Evolutionary conservation across 257 asterid genomes (phyloP), one percentile per base, ranked within the genome.

Genomic region (Solanum sejunctum): DNA sequence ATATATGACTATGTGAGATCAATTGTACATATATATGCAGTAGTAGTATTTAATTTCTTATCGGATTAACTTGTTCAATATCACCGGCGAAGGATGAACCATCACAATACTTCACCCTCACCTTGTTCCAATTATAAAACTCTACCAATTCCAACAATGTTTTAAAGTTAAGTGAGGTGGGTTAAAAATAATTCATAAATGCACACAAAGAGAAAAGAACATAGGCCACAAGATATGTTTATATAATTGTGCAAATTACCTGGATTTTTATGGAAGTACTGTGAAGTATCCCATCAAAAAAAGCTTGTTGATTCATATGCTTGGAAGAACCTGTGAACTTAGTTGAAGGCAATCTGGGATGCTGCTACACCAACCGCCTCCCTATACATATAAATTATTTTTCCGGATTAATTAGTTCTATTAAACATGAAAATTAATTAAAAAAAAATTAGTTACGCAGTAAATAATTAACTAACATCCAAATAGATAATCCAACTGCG

Each of bases 341-440:
- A 58, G 45, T 82, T 21, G 28, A 91, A 92, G 86, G 66, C 98
- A 95, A 49, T 86, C 87, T 3, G 93, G 82, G 12, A 66, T 88
- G 51, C 91, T 93, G 84, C 90, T 87, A 89, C 99, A 94, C 99
- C 99, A 95, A 45, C 91, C 97, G 71, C 99, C 99, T 85, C 95
- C 97, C 99, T 95, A 45, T 6, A 23, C 1, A n/a, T 6, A 45
- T 72, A 8, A 47, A 12, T 72, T 0, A 10, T 61, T 54, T 54
- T 15, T 26, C 26, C 26, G 26, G 26, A 26, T 26, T 26, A 26
- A 26, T 26, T 26, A 26, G 26, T 26, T 26, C 2, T 26, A 1
- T 26, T 26, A 1, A 26, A 26, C 1, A 26, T 26, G 28, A 26
- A 26, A 26, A 1, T 26, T 26, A 26, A 26, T 26, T 1, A 26